Percentiles rank a stretch among this genome's conserved stretches.
Conservation (phyloP, 169 alveolate genomes). For the Cryptosporidium tyzzeri region DNA sequence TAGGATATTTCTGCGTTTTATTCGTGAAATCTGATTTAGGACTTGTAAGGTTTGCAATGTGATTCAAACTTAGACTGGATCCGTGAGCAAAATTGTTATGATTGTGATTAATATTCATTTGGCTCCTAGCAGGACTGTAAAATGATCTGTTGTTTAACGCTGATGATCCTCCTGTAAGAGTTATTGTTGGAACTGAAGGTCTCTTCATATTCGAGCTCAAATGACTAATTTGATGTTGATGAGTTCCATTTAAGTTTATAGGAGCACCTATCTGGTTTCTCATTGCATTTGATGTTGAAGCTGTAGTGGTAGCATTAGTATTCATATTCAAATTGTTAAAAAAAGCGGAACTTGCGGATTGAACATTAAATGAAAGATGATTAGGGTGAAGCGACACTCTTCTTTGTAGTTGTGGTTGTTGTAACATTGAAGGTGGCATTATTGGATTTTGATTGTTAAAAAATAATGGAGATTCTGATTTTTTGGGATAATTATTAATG, state of each 20-base stretch:
- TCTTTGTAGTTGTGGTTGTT: slow-evolving; percentile 10
- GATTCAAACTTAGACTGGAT: background rate
- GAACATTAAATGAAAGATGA: background rate
- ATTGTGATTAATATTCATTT: background rate
- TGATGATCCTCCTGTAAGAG: background rate
- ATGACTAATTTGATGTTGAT: background rate
- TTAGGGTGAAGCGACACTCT: background rate
- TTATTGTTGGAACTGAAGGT: background rate
- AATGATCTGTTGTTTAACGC: background rate
- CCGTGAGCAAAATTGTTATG: background rate
- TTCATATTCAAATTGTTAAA: background rate
- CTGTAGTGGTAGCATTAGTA: background rate
- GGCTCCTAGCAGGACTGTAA: background rate
- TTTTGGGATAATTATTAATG: background rate
- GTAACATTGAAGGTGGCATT: background rate
- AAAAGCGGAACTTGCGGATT: background rate
- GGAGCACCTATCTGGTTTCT: background rate
- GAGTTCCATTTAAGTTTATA: background rate
- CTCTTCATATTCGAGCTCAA: background rate
- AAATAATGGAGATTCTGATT: slow-evolving; percentile 9
- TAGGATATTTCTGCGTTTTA: background rate
- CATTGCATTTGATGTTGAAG: background rate
- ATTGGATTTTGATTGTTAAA: background rate
- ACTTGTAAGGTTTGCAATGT: background rate
- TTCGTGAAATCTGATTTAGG: background rate